Conservation (phyloP, 371 early-diverging fungal species). For the Coemansia sp. region DNA sequence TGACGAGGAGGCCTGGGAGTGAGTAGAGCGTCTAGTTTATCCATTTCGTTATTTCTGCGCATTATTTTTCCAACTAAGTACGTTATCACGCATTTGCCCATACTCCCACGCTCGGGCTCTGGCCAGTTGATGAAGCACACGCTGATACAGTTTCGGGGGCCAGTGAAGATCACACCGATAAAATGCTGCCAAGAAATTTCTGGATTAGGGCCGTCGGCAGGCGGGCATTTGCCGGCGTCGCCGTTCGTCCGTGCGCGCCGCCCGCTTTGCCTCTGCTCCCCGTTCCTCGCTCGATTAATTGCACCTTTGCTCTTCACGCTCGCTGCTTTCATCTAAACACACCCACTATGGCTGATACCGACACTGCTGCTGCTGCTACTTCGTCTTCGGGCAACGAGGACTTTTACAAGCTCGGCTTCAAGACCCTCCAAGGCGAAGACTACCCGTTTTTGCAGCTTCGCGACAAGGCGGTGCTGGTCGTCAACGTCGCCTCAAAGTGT, state of each 20-base stretch:
- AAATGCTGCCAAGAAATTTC: not conserved
- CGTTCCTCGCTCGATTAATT: not conserved
- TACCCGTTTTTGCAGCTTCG: slow-evolving; percentile 56
- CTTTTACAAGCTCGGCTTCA: slow-evolving; percentile 59
- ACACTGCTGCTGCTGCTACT: not conserved
- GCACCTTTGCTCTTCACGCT: not conserved
- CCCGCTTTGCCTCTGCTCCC: not conserved
- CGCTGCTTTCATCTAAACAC: not conserved
- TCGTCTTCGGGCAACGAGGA: slow-evolving; percentile 30
- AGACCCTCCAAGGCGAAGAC: slow-evolving; percentile 55
- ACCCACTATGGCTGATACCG: not conserved
- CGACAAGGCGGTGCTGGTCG: slow-evolving; percentile 82
- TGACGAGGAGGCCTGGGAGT: slow-evolving; percentile 45
- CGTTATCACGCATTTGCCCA: not conserved
- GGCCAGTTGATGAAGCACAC: too few relatives aligned
- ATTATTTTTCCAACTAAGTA: too few relatives aligned
- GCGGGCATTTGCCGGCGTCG: not conserved
- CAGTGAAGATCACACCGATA: too few relatives aligned
- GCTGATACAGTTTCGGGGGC: too few relatives aligned
- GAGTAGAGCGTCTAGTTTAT: not conserved
- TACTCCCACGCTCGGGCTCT: not conserved
- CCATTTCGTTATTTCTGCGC: not conserved
- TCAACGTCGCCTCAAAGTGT: slow-evolving; percentile 96
- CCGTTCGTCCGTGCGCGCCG: not conserved
- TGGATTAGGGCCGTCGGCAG: not conserved